These are phyloP conservation scores for Rhizopogon roseolus DNA, from an alignment of 768 basidiomycete species.

Conservation along the genomic window DNA sequence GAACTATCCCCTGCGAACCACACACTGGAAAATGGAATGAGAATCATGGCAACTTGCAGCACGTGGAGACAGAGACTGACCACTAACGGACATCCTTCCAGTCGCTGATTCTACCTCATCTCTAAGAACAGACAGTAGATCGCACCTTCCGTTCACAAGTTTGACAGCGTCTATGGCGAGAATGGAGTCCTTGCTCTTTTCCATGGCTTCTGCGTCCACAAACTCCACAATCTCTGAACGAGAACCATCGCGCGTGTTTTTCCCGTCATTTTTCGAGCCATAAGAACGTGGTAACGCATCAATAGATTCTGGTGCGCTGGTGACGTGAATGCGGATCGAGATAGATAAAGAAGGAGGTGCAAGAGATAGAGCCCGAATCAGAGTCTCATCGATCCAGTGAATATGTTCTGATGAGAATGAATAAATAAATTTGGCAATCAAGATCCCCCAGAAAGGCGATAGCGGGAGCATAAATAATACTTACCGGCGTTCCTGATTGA, in stretches of 20 bases:
- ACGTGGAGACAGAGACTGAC: conserved; percentile 18
- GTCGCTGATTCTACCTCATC: conserved; percentile 16
- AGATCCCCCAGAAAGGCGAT: background rate
- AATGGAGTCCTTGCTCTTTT: conserved; percentile 8
- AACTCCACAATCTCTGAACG: conserved; percentile 11
- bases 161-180: conserved; percentile 20
- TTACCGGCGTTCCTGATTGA: conserved; percentile 38
- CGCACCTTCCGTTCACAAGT: conserved; percentile 33
- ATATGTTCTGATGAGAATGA: conserved; percentile 39
- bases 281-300: background rate
- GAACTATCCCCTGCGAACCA: conserved; percentile 33
- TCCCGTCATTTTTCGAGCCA: conserved; percentile 9
- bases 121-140: conserved; percentile 27
- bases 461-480: background rate
- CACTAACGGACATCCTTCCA: conserved; percentile 36
- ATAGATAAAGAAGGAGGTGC: background rate
- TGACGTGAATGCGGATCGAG: conserved; percentile 29
- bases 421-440: too few relatives aligned
- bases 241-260: conserved; percentile 17
- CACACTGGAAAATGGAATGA: conserved; percentile 31
- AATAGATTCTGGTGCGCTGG: conserved; percentile 13
- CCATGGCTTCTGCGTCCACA: background rate
- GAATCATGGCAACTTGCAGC: background rate
- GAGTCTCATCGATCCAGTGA: too few relatives aligned
- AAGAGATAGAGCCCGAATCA: conserved; percentile 17